These are phyloP conservation scores for Gastrolobium bilobum DNA, from an alignment of 306 rosid species.

Conservation along the genomic window DNA sequence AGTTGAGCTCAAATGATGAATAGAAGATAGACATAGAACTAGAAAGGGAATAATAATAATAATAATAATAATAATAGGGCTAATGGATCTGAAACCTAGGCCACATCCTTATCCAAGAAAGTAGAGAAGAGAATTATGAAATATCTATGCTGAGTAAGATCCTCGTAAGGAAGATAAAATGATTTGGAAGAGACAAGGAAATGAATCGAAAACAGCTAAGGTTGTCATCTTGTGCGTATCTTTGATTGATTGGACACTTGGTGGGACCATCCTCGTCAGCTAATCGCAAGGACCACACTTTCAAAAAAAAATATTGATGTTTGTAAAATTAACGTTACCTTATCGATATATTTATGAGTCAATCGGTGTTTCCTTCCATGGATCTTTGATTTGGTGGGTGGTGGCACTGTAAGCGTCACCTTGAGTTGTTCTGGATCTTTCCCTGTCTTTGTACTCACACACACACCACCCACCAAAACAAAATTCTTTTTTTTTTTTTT, in stretches of 20 bases:
- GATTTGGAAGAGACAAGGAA: neutral
- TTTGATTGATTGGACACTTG: slow-evolving; percentile 13
- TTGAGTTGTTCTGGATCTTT: too few species aligned
- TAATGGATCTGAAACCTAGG: slow-evolving; percentile 2
- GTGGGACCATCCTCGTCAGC: slow-evolving; percentile 52
- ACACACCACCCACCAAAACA: too few species aligned
- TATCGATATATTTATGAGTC: neutral
- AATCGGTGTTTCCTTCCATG: too few species aligned
- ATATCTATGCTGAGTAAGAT: slow-evolving; percentile 61
- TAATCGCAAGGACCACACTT: neutral
- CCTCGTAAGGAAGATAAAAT: slow-evolving; percentile 52
- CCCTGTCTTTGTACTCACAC: too few species aligned
- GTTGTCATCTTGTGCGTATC: slow-evolving; percentile 45
- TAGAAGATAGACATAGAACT: neutral
- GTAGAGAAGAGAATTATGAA: neutral
- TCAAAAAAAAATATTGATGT: too few species aligned
- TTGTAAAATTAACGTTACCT: neutral
- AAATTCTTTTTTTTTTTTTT: too few species aligned
- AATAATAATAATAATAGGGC: too few species aligned
- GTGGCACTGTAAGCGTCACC: too few species aligned
- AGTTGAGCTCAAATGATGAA: neutral
- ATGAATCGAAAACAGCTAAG: neutral
- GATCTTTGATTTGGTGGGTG: too few species aligned
- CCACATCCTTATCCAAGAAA: slow-evolving; percentile 49
- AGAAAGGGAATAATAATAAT: neutral